These are phyloP conservation scores for Agrostemma githago DNA, from an alignment of 148 eudicot species.

Conservation along the genomic window DNA sequence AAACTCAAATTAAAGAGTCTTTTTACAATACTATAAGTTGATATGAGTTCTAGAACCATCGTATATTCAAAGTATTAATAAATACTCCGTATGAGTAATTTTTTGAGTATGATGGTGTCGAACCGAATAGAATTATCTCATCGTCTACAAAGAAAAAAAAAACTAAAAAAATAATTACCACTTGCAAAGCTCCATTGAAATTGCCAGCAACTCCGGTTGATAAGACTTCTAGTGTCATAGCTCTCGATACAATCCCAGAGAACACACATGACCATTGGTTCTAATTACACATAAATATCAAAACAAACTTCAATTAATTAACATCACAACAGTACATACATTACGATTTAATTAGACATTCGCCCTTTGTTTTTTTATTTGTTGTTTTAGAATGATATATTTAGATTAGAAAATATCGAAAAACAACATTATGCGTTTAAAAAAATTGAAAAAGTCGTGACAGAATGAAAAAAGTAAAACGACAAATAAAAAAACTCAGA, in stretches of 20 bases:
- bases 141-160: too few relatives aligned
- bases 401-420: background rate
- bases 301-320: background rate
- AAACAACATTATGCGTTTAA: background rate
- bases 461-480: background rate
- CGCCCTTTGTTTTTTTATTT: too few relatives aligned
- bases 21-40: too few relatives aligned
- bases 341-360: too few relatives aligned
- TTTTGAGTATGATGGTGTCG: too few relatives aligned
- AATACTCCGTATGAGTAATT: too few relatives aligned
- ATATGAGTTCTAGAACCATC: too few relatives aligned
- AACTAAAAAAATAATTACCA: constrained; percentile 39
- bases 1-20: too few relatives aligned
- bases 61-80: too few relatives aligned
- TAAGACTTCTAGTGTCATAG: constrained; percentile 71
- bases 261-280: constrained; percentile 82
- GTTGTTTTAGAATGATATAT: too few relatives aligned
- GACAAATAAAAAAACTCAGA: background rate
- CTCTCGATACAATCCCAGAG: constrained; percentile 78
- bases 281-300: constrained; percentile 23
- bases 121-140: too few relatives aligned
- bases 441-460: too few relatives aligned
- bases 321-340: background rate
- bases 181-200: constrained; percentile 91
- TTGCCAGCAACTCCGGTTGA: constrained; percentile 96